A percentile compares a stretch with the other conserved stretches of the same genome.
These are phyloP conservation scores for Brassica incana DNA, from an alignment of 345 rosid species.

Conservation along the genomic window DNA sequence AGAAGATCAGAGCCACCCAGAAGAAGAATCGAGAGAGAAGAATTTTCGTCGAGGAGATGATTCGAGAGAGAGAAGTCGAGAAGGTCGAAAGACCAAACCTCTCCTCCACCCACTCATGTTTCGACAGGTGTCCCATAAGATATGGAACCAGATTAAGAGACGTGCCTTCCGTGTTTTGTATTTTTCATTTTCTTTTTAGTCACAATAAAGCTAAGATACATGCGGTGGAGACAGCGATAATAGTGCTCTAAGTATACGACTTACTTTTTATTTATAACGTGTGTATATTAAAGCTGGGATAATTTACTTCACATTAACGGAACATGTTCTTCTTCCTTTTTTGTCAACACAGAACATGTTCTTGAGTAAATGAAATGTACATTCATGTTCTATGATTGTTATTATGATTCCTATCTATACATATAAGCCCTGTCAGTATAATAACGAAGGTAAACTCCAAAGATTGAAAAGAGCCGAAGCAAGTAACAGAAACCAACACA, in stretches of 20 bases:
- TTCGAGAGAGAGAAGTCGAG: no score
- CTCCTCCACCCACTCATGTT: no score
- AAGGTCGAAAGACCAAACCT: no score
- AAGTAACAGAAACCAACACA: slow-evolving; percentile 64
- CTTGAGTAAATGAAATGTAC: slow-evolving; percentile 20
- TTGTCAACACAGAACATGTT: neutral
- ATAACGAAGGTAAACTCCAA: slow-evolving; percentile 62
- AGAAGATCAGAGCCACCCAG: no score
- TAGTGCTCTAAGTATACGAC: neutral
- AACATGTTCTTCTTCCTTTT: neutral
- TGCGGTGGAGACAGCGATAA: no score
- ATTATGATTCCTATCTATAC: slow-evolving; percentile 12
- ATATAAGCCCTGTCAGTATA: neutral
- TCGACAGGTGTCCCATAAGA: no score
- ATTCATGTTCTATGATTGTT: slow-evolving; percentile 14
- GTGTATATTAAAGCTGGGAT: neutral
- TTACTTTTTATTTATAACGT: neutral
- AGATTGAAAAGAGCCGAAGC: slow-evolving; percentile 67
- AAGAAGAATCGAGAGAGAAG: no score
- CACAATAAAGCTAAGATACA: no score
- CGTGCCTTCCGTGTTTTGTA: no score
- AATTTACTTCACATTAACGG: neutral
- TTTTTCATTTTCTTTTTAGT: no score
- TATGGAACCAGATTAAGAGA: no score
- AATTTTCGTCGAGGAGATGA: no score